phyloP scores from a whole-genome alignment of 495 filamentous ascomycete genomes.

The Chaetomium cochliodes region DNA sequence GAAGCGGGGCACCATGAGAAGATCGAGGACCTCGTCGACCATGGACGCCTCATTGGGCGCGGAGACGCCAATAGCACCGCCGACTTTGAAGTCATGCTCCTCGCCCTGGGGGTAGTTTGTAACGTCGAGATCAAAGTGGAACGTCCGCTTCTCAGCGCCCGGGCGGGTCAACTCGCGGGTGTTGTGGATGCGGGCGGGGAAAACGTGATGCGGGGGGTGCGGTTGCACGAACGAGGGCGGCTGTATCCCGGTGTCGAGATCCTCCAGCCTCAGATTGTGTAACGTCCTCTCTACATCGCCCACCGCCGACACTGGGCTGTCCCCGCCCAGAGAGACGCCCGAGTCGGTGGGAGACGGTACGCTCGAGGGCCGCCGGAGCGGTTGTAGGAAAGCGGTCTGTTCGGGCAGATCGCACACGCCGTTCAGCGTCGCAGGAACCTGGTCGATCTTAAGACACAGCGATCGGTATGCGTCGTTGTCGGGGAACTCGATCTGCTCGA shows the following conservation, averaged over 20 bases:
- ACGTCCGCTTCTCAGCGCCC: constrained; percentile 96
- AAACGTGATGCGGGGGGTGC: constrained; percentile 91
- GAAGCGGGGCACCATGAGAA: constrained; percentile 70
- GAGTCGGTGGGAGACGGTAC: constrained; percentile 43
- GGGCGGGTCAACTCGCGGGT: constrained; percentile 80
- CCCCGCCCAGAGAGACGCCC: constrained; percentile 32
- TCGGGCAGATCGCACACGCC: constrained; percentile 67
- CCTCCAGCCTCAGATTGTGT: constrained; percentile 38
- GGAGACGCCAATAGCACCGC: constrained; percentile 89
- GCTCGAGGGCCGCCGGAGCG: constrained; percentile 39
- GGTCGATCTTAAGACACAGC: constrained; percentile 70
- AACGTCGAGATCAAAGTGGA: constrained; percentile 95
- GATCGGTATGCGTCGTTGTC: constrained; percentile 82
- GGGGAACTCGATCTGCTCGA: constrained; percentile 62
- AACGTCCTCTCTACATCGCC: constrained; percentile 30
- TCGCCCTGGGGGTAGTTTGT: constrained; percentile 91
- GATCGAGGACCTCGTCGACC: constrained; percentile 80
- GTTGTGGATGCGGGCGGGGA: constrained; percentile 75
- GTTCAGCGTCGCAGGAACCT: constrained; percentile 69
- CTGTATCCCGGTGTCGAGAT: constrained; percentile 53
- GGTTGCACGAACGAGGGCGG: constrained; percentile 90
- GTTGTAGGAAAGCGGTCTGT: constrained; percentile 66
- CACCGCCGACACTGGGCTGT: constrained; percentile 11
- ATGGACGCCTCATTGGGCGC: constrained; percentile 76
- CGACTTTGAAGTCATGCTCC: constrained; percentile 89